Base-by-base conservation (phyloP, 2,329 filamentous ascomycete genomes). In the Hypoxylon sp. region DNA sequence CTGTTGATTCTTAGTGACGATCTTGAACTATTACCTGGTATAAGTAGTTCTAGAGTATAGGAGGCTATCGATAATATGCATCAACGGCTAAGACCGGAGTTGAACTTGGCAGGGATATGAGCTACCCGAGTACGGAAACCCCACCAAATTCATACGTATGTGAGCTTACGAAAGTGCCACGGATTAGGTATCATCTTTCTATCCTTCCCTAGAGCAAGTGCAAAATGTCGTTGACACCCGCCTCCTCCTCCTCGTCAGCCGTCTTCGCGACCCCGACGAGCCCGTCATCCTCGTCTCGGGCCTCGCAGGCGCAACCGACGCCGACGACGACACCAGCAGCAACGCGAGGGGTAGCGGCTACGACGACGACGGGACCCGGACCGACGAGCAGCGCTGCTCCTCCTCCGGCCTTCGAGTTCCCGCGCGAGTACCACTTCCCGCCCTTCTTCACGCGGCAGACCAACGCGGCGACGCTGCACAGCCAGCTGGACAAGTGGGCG, bases 401-500 rank as follows among this genome's bases (percentile, higher is more conserved):
- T 9, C 48, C 60, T 8, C 20, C 48, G 8, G 26, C 75, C 67
- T 88, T 87, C 74, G 52, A 67, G 33, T 88, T 86, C 74, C 86
- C 86, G 3, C 81, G 79, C 66, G 83, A 86, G 73, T 89, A 92
- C 82, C 79, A 80, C 77, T 94, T 92, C 79, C 91, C 91, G 0
- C 88, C 91, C 71, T 93, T 95, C 87, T 95, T 90, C 84, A 92
- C 89, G 53, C 86, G 86, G 51, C 91, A 95, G 75, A 84, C 88
- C 29, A 91, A 91, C 77, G 80, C 86, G 60, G 83, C 84, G 24
- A 94, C 90, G 8, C 88, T 83, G 71, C 85, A 88, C 75, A 86
- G 88, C 41, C 91, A 95, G 72, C 87, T 92, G 60, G 80, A 84
- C 57, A 93, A 93, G 76, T 99, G 95, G 95, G 87, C 89, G n/a